phyloP scores from a whole-genome alignment of 805 yeast species.

The Cyberlindnera xylosilytica region DNA sequence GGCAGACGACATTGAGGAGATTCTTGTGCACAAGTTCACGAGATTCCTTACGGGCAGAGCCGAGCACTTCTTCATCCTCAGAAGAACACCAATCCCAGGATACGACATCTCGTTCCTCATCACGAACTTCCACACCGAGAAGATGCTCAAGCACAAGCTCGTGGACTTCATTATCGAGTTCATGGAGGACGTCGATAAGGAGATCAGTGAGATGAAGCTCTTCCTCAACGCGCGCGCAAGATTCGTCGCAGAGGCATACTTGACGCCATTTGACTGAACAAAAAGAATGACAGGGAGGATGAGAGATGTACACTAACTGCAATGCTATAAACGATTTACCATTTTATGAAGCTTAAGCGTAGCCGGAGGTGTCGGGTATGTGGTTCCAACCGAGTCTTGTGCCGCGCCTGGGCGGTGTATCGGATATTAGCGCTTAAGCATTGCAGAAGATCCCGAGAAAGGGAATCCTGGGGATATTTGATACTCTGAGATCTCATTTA shows the following conservation, averaged over 20 bases:
- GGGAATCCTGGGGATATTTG: too few species aligned
- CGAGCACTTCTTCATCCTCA: conserved; percentile 85
- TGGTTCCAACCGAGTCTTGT: too few species aligned
- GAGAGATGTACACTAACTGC: not conserved
- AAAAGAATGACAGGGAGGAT: not conserved
- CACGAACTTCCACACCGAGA: conserved; percentile 92
- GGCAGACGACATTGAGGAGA: conserved; percentile 95
- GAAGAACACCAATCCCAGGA: conserved; percentile 87
- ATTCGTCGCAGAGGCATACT: conserved; percentile 93
- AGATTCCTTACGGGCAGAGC: conserved; percentile 94
- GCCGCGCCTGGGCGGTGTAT: too few species aligned
- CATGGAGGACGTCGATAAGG: conserved; percentile 99
- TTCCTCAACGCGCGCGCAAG: conserved; percentile 97
- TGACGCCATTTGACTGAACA: conserved; percentile 74
- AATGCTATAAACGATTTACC: too few species aligned
- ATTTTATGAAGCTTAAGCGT: too few species aligned
- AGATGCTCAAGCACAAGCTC: conserved; percentile 90
- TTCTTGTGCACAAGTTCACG: conserved; percentile 91
- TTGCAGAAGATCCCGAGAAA: too few species aligned
- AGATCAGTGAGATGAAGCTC: conserved; percentile 96
- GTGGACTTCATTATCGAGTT: conserved; percentile 97
- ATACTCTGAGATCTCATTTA: too few species aligned
- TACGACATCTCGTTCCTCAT: conserved; percentile 91
- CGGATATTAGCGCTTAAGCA: too few species aligned
- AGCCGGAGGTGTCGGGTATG: too few species aligned